Base-by-base conservation (phyloP, 2,329 filamentous ascomycete species). In the Pezicula radicicola region DNA sequence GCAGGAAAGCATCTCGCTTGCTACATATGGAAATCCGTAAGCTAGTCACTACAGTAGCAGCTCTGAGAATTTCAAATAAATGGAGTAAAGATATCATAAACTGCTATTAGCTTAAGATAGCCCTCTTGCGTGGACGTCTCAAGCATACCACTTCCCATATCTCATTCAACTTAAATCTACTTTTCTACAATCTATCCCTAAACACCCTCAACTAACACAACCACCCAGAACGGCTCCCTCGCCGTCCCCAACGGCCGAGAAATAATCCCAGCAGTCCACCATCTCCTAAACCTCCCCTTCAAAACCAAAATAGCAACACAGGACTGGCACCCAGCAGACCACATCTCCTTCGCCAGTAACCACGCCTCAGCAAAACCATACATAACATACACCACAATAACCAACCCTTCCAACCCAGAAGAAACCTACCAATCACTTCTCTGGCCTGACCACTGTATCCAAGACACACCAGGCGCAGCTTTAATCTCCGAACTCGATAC, bases 391-490 rank as follows among this genome's bases (percentile, higher is more conserved):
- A 74, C 83, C 48, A 82, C 74, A 3, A 84, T 97, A 64, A 66
- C 66, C 49, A 89, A 92, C 70, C 88, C 88, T 1, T 59, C 71
- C 57, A 83, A 89, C 69, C 68, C 80, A 4, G 62, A 74, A 8
- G 83, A 89, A 66, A 77, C 73, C 21, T 86, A 91, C 72, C 69
- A 74, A 39, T 85, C 86, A 50, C 77, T 83, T 37, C 78, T 99
- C 9, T 99, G 94, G 94, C 94, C 94, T 1, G 81, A 83, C 19
- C 94, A 99, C 73, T 97, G 94, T 72, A 80, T 97, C 8, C 86
- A 90, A 64, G 76, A 76, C 42, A 89, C 88, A 0, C 68, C 75
- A 1, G 94, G 94, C 10, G 85, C 89, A 0, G 79, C 83, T 46
- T 75, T 97, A 19, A 77, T 94, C 6, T 79, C 85, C 0, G 91